These are phyloP conservation scores for Ogataea pini DNA, from an alignment of 805 yeast species.

Conservation along the genomic window DNA sequence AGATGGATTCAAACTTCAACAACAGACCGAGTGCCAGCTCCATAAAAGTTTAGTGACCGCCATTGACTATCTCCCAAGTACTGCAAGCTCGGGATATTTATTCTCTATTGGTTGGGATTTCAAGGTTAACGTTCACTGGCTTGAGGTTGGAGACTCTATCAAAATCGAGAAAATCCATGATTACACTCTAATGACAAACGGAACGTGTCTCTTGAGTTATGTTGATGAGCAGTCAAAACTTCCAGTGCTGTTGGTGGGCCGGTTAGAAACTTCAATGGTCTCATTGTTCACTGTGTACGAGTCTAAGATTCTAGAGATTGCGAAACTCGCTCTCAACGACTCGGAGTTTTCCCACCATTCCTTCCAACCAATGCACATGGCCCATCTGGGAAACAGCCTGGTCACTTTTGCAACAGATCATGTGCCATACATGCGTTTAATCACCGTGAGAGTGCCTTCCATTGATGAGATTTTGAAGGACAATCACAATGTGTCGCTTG, in stretches of 20 bases:
- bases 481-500: conserved; percentile 6
- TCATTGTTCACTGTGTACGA: conserved; percentile 40
- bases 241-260: conserved; percentile 53
- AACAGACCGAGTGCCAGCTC: conserved; percentile 21
- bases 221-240: conserved; percentile 16
- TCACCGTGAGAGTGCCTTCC: conserved; percentile 50
- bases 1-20: conserved; percentile 8
- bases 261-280: conserved; percentile 59
- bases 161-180: conserved; percentile 24
- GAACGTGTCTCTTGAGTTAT: conserved; percentile 48
- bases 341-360: conserved; percentile 68
- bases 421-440: conserved; percentile 71
- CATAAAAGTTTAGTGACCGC: conserved; percentile 35
- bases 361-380: conserved; percentile 56
- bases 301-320: conserved; percentile 35
- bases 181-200: conserved; percentile 47
- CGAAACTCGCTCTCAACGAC: conserved; percentile 63
- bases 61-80: conserved; percentile 19
- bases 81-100: conserved; percentile 35
- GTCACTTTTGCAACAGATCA: conserved; percentile 75
- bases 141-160: conserved; percentile 21
- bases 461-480: conserved; percentile 21
- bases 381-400: conserved; percentile 31
- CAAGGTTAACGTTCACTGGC: conserved; percentile 39
- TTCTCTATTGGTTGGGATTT: conserved; percentile 65